A percentile compares a stretch with the other conserved stretches of the same genome.
Conservation (phyloP, 1,139 yeast species). For the Hyphopichia buzzinii region DNA sequence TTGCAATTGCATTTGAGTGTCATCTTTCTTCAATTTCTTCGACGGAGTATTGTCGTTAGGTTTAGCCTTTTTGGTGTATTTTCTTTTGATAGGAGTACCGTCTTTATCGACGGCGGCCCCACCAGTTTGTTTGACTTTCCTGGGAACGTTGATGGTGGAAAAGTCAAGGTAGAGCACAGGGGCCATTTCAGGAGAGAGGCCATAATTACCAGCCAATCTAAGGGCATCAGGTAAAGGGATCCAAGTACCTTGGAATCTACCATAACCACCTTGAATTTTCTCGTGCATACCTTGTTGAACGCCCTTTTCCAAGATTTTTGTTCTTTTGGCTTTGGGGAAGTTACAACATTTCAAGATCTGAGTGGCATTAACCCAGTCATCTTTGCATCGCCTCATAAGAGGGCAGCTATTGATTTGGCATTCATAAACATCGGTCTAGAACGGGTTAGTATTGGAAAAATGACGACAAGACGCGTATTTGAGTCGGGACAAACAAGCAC, state of each 20-base stretch:
- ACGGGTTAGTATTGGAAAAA: neutral
- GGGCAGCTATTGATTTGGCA: slow-evolving; percentile 78
- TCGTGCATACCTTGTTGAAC: slow-evolving; percentile 86
- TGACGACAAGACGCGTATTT: neutral
- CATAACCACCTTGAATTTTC: slow-evolving; percentile 96
- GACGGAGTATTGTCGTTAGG: slow-evolving; percentile 37
- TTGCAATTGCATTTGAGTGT: slow-evolving; percentile 25
- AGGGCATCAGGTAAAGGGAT: slow-evolving; percentile 71
- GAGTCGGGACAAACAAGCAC: slow-evolving; percentile 8
- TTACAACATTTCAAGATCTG: slow-evolving; percentile 93
- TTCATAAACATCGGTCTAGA: slow-evolving; percentile 73
- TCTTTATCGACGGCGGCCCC: slow-evolving; percentile 28
- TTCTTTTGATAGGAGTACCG: slow-evolving; percentile 45
- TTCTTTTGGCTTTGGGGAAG: slow-evolving; percentile 91
- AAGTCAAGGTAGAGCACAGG: slow-evolving; percentile 52
- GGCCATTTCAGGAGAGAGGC: slow-evolving; percentile 53
- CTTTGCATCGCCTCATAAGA: slow-evolving; percentile 87
- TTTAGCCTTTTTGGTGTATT: slow-evolving; percentile 38
- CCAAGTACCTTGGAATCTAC: slow-evolving; percentile 98
- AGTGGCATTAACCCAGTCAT: slow-evolving; percentile 98
- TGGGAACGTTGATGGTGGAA: slow-evolving; percentile 44
- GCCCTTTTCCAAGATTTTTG: slow-evolving; percentile 87
- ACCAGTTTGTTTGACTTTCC: slow-evolving; percentile 39
- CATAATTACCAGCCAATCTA: slow-evolving; percentile 51
- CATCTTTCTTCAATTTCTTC: slow-evolving; percentile 26